Conservation (phyloP, 2,329 filamentous ascomycete species). For the Aspergillus sp. region DNA sequence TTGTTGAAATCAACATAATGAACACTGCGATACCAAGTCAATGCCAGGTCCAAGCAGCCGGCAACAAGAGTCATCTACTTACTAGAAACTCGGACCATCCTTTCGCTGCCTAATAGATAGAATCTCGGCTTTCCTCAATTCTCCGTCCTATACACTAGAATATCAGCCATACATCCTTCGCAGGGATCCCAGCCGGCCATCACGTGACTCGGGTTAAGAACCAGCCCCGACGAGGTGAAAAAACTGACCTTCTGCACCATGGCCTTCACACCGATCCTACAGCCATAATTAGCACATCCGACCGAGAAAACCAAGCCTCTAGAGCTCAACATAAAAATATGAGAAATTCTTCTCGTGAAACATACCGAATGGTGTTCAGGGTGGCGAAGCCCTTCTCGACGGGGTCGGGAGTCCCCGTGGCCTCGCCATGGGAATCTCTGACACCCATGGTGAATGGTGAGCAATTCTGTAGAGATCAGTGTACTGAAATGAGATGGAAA, state of each 20-base stretch:
- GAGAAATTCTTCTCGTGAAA: slow-evolving; percentile 18
- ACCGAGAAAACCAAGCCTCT: slow-evolving; percentile 30
- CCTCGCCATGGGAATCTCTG: slow-evolving; percentile 55
- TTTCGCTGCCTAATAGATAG: slow-evolving; percentile 90
- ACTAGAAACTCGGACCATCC: slow-evolving; percentile 83
- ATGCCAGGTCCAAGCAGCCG: background rate
- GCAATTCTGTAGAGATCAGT: background rate
- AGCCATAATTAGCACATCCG: slow-evolving; percentile 31
- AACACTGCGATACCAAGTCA: slow-evolving; percentile 51
- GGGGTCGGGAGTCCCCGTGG: slow-evolving; percentile 56
- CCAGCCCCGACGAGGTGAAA: slow-evolving; percentile 13
- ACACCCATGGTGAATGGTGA: slow-evolving; percentile 50
- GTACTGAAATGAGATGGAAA: slow-evolving; percentile 8
- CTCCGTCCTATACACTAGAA: slow-evolving; percentile 60
- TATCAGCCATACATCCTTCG: background rate
- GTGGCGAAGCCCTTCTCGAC: slow-evolving; percentile 80
- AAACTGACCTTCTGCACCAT: slow-evolving; percentile 67
- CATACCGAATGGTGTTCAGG: slow-evolving; percentile 75
- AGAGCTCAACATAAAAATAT: slow-evolving; percentile 3
- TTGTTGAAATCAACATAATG: slow-evolving; percentile 99
- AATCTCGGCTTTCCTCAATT: slow-evolving; percentile 89
- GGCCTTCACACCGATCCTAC: slow-evolving; percentile 65
- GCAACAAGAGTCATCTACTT: slow-evolving; percentile 19
- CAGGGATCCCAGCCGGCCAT: slow-evolving; percentile 4
- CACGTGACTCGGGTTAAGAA: slow-evolving; percentile 32